Evolutionary conservation across 164 flowering plant species (phyloP).

Genomic region (Stephania yunnanensis): DNA sequence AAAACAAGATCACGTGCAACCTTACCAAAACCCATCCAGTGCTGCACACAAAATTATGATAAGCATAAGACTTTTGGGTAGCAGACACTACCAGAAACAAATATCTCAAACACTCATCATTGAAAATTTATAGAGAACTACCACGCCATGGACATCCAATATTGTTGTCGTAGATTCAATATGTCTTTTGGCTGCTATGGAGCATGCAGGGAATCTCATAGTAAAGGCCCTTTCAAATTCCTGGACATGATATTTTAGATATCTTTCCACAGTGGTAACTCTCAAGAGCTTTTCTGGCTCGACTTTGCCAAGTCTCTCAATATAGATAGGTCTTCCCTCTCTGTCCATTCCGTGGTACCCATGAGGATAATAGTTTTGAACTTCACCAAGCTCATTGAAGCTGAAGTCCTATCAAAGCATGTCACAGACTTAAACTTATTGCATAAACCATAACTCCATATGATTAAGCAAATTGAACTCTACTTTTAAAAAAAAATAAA

Average conservation of each 20-base stretch:
- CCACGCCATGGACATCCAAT: slow-evolving; percentile 82
- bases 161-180: slow-evolving; percentile 58
- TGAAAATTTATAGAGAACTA: slow-evolving; percentile 24
- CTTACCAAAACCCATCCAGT: slow-evolving; percentile 76
- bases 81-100: not conserved
- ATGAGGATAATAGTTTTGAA: slow-evolving; percentile 21
- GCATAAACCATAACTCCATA: not conserved
- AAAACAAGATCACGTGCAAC: slow-evolving; percentile 71
- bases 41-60: slow-evolving; percentile 41
- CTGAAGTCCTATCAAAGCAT: slow-evolving; percentile 20
- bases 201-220: slow-evolving; percentile 83
- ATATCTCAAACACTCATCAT: not conserved
- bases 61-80: slow-evolving; percentile 5
- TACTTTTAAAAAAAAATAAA: not conserved
- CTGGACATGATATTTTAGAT: slow-evolving; percentile 59
- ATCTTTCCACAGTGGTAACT: slow-evolving; percentile 21
- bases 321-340: slow-evolving; percentile 27
- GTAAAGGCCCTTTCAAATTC: slow-evolving; percentile 73
- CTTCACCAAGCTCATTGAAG: slow-evolving; percentile 22
- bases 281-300: slow-evolving; percentile 19
- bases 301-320: slow-evolving; percentile 22
- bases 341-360: slow-evolving; percentile 31
- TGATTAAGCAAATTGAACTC: not conserved
- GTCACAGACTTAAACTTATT: not conserved
- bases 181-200: slow-evolving; percentile 65